These are phyloP conservation scores for Tinospora cordifolia DNA, from an alignment of 164 flowering plant species.

Conservation along the genomic window DNA sequence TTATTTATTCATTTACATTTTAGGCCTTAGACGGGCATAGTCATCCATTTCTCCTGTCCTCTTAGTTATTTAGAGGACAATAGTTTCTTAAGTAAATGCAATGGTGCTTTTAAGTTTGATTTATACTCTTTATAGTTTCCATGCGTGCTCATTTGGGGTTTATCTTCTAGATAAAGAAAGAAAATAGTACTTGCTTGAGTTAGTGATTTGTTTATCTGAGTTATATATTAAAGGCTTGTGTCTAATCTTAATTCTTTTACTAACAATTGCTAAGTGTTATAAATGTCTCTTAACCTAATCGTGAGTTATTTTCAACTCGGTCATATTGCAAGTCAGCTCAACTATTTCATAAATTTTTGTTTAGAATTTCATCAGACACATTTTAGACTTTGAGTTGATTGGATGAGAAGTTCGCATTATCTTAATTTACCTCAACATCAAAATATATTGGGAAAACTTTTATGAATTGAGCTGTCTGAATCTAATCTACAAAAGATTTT, in stretches of 20 bases:
- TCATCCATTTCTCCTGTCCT: no score
- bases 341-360: not conserved
- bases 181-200: not conserved
- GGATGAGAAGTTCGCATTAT: not conserved
- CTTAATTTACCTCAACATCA: not conserved
- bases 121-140: no score
- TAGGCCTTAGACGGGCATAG: no score
- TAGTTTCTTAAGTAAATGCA: no score
- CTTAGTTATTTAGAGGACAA: no score
- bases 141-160: no score
- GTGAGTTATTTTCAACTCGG: not conserved
- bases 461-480: not conserved
- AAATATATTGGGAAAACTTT: not conserved
- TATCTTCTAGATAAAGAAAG: not conserved
- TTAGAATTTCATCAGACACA: not conserved
- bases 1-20: no score
- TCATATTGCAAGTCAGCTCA: not conserved
- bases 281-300: not conserved
- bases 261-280: not conserved
- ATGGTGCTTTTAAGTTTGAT: no score
- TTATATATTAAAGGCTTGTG: not conserved
- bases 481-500: no score
- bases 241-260: not conserved
- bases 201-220: not conserved
- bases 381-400: not conserved